Evolutionary conservation across 1,284 basidiomycete genomes (phyloP), one percentile per base, ranked within the genome.

Genomic region (Phellinidium pouzarii): DNA sequence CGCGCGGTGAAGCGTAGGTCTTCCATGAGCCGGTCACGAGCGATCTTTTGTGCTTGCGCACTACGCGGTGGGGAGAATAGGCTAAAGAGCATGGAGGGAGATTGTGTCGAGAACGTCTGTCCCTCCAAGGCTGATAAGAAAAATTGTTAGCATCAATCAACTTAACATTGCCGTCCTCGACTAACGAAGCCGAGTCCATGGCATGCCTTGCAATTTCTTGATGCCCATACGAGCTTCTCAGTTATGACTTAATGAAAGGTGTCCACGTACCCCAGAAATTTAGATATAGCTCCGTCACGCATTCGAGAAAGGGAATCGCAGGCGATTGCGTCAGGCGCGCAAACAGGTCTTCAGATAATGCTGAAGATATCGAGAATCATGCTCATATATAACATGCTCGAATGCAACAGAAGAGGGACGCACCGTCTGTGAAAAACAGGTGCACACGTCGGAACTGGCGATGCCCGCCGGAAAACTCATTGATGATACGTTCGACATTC

Each of bases 401-500:
- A 48, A 27, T 41, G 38, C 9, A 7, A 25, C 54, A 38, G 56
- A 34, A 45, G 51, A 58, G 45, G 25, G 20, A 70, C 80, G 61
- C 61, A 91, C 94, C 87, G 66, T 99, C 96, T 50, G 95, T 77
- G 68, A 99, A 99, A 77, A 96, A 97, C 53, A 98, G 68, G 68
- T 98, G 92, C 0, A 89, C 96, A 0, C 76, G 87, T 23, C 85
- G 84, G 66, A 98, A 99, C 63, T 89, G 90, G 55, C 80, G 77
- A 51, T 71, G 68, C 4, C 76, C 77, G 53, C 71, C 69, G 7
- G 79, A 75, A 64, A 93, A 95, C 69, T 97, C 94, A 26, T 76
- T 79, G 61, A 98, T 87, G 64, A 99, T 78, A 17, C 94, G 81
- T 57, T 96, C 87, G 45, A 98, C 82, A 66, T 99, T 99, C 71